Evolutionary conservation across 805 yeast genomes (phyloP), one percentile per base, ranked within the genome.

Genomic region (Wickerhamomyces hampshirensis): DNA sequence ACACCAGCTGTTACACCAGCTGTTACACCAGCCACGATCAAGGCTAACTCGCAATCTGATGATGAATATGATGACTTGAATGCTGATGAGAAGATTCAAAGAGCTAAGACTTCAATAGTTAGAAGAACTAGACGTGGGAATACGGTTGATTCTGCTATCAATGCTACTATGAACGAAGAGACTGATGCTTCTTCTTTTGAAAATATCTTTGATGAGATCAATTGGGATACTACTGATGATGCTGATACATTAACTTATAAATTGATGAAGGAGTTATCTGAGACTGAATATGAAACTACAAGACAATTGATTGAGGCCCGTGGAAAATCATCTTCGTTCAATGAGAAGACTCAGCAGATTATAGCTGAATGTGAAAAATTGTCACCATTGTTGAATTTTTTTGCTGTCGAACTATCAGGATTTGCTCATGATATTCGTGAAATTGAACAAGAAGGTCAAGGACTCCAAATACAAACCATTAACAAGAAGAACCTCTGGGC

Each of bases 391-490:
- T 58, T 82, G 36, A 70, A 77, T 3, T 62, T 73, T 23, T 77
- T 77, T 44, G 66, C 75, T 12, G 78, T 80, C 44, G 84, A 80
- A 43, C 59, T 81, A 33, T 69, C 78, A 11, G 71, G 79, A 3
- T 73, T 86, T 26, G 72, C 79, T 11, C 76, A 76, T 4, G 91
- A 84, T 42, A 76, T 89, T 34, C 71, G 74, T 31, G 73, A 70
- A 34, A 77, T 88, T 28, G 95, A 87, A 52, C 66, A 68, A 24
- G 84, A 81, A 53, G 79, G 89, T 3, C 77, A 82, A 48, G 95
- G 95, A 33, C 59, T 87, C 13, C 96, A 89, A 59, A 81, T 89
- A 6, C 80, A 80, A 47, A 76, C 91, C 5, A 78, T 85, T 30
- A 89, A 89, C 60, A 84, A 84, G 57, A 85, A 84, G 50, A 56